phyloP scores from a whole-genome alignment of 306 rosid genomes.

The Cucumis melo region DNA sequence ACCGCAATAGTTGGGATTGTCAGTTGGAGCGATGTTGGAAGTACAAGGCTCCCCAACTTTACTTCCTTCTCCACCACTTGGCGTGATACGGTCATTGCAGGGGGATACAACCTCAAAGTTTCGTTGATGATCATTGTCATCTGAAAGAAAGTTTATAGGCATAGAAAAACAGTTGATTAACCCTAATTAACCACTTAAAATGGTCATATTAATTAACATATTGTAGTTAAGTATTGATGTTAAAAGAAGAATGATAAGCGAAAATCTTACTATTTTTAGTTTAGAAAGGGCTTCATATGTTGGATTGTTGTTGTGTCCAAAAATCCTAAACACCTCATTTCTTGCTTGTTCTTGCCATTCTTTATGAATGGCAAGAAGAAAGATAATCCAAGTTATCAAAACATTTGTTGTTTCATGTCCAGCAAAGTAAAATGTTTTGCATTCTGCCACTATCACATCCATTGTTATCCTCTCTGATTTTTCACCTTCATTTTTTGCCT shows the following conservation, averaged over 20 bases:
- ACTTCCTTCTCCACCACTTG: neutral
- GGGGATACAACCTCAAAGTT: constrained; percentile 1
- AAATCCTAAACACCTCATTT: constrained; percentile 11
- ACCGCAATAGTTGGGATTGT: constrained; percentile 1
- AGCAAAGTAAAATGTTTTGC: constrained; percentile 23
- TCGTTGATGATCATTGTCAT: constrained; percentile 13
- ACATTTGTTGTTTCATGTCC: constrained; percentile 27
- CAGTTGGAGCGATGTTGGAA: constrained; percentile 7
- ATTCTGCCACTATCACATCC: constrained; percentile 17
- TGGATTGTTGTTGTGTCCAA: constrained; percentile 9
- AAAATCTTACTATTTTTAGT: constrained; percentile 11
- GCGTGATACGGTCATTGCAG: neutral
- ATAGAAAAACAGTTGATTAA: too few species aligned
- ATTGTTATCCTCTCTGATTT: neutral
- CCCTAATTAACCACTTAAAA: too few species aligned
- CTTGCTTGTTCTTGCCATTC: constrained; percentile 24
- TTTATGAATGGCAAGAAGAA: constrained; percentile 6
- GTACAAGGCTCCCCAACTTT: neutral
- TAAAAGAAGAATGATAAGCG: too few species aligned
- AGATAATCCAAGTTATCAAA: constrained; percentile 20
- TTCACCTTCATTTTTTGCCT: neutral
- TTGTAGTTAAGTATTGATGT: too few species aligned
- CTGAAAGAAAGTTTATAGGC: neutral
- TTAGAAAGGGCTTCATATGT: constrained; percentile 7
- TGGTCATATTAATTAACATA: too few species aligned